Base-by-base conservation (phyloP, 495 filamentous ascomycete species). In the Trichoderma orchidacearum region DNA sequence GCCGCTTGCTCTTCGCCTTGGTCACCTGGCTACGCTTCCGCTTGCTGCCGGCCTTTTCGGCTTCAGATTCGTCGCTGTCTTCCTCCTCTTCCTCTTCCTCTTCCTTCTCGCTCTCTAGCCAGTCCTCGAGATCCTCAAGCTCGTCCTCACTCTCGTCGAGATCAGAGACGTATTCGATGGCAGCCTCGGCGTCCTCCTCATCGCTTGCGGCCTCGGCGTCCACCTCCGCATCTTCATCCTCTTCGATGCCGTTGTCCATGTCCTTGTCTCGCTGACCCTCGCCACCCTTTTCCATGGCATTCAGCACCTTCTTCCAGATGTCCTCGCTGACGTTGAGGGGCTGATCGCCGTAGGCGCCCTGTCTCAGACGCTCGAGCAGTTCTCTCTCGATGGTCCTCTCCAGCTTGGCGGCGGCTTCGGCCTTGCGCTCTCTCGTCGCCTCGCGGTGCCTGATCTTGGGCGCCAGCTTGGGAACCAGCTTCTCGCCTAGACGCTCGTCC, bases 301-400 rank as follows among this genome's bases (percentile, higher is more conserved):
- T 83, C 50, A 98, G 78, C 27, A 98, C 94, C 80, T 89, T 93
- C 85, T 96, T 95, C 93, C 93, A 98, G 59, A 98, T 90, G 13
- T 75, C 76, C 69, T 94, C 88, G 66, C 93, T 90, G 15, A 93
- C 89, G 72, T 98, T 98, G 58, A 98, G 70, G 36, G 94, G 93
- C 66, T 86, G 80, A 65, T 96, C 90, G 38, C 93, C 94, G 75
- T 97, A 98, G 1, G 92, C 92, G 35, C 93, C 93, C 67, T 87
- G 90, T 58, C 89, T 75, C 70, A 98, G 71, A 57, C 94, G 73
- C 70, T 97, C 91, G 63, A 98, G 86, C 61, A 98, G 75, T 70
- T 97, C 93, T 53, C 95, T 79, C 80, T 98, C 93, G 74, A 97
- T 97, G 8, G 89, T 87, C 58, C 89, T 77, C 78, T 98, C 93